Percentiles rank a stretch among this genome's conserved stretches.
These are phyloP conservation scores for Rhodomyrtus psidioides DNA, from an alignment of 441 rosid species.

Conservation along the genomic window DNA sequence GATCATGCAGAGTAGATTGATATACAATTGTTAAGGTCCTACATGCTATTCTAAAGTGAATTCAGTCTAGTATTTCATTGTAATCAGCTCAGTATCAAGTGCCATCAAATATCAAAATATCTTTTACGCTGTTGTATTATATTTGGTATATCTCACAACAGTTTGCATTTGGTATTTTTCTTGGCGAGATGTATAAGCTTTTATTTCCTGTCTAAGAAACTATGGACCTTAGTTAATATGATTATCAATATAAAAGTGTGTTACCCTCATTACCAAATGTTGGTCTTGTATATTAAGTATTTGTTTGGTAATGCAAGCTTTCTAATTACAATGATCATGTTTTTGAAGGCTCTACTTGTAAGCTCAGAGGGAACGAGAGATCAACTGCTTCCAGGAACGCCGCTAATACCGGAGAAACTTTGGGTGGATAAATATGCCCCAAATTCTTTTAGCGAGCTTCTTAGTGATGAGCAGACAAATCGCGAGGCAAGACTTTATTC, in stretches of 20 bases:
- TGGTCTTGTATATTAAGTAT: not conserved
- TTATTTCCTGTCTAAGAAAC: not conserved
- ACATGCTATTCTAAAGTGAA: not conserved
- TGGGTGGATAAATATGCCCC: constrained; percentile 99
- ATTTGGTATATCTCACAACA: not conserved
- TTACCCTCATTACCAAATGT: not conserved
- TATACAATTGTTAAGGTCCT: not conserved
- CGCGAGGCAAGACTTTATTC: constrained; percentile 57
- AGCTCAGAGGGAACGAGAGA: constrained; percentile 53
- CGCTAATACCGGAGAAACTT: constrained; percentile 53
- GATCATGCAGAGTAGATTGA: not conserved
- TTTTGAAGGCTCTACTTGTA: constrained; percentile 61
- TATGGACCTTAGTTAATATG: not conserved
- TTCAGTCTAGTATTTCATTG: not conserved
- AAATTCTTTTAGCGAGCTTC: constrained; percentile 90
- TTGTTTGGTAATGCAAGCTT: not conserved
- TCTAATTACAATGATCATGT: constrained; percentile 10
- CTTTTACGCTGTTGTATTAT: not conserved
- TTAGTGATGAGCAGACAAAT: constrained; percentile 96
- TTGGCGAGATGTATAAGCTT: not conserved
- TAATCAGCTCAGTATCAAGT: not conserved
- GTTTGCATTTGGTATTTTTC: not conserved
- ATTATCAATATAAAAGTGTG: not conserved
- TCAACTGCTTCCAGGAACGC: constrained; percentile 28
- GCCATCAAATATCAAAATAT: not conserved